Evolutionary conservation across 208 protist species (phyloP).

Genomic region (Giardia muris): DNA sequence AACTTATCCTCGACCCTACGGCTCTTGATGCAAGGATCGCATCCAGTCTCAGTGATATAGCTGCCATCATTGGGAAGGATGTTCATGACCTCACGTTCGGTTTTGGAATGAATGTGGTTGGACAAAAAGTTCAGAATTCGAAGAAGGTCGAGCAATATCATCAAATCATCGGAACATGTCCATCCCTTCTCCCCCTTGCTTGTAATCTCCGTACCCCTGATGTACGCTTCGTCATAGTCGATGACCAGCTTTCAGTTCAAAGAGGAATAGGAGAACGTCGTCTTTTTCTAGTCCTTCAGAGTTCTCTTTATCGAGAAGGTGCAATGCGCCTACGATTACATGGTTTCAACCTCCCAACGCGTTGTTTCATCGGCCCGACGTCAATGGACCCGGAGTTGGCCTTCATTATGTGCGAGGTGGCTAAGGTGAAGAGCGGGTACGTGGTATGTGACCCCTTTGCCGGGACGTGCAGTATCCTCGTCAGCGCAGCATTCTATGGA

Average conservation of each 20-base stretch:
- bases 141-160: not conserved
- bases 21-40: not conserved
- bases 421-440: not conserved
- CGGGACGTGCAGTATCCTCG: conserved; percentile 36
- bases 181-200: not conserved
- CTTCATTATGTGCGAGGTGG: conserved; percentile 36
- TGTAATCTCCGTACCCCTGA: not conserved
- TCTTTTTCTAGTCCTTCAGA: not conserved
- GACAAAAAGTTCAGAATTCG: not conserved
- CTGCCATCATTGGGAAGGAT: not conserved
- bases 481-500: conserved; percentile 11
- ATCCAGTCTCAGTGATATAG: not conserved
- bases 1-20: not conserved
- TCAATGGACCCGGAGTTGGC: conserved; percentile 42
- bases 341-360: not conserved
- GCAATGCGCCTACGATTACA: not conserved
- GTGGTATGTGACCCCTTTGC: conserved; percentile 42
- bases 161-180: not conserved
- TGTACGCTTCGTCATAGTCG: not conserved
- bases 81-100: not conserved
- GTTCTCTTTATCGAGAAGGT: not conserved
- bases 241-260: not conserved
- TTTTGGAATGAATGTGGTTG: not conserved
- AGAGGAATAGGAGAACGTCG: not conserved
- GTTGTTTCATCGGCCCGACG: conserved; percentile 37